Conservation (phyloP, 805 yeast genomes). For the Candida endomychidarum region DNA sequence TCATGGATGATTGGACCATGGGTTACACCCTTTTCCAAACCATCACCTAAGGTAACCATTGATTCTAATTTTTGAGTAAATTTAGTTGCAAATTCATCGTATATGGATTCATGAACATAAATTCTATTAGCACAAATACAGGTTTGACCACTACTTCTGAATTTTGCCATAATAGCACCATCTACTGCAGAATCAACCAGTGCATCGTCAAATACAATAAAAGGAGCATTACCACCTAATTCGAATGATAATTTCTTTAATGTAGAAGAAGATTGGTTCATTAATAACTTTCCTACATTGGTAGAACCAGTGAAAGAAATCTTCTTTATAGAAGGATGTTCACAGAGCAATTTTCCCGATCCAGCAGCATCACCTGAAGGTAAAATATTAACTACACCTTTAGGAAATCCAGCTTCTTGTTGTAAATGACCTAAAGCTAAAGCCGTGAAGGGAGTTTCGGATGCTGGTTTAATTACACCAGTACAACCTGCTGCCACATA, state of each 20-base stretch:
- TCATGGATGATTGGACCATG: conserved; percentile 77
- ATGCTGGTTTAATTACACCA: conserved; percentile 72
- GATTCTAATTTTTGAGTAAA: conserved; percentile 38
- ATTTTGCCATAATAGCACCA: conserved; percentile 53
- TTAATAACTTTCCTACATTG: conserved; percentile 56
- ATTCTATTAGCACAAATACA: conserved; percentile 65
- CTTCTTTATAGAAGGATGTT: conserved; percentile 47
- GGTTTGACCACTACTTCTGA: conserved; percentile 64
- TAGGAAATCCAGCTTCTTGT: conserved; percentile 68
- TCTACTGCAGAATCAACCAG: conserved; percentile 56
- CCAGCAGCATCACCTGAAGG: conserved; percentile 47
- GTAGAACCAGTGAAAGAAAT: conserved; percentile 68
- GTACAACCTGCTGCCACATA: conserved; percentile 82
- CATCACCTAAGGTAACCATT: conserved; percentile 58
- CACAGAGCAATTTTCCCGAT: conserved; percentile 55
- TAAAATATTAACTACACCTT: conserved; percentile 65
- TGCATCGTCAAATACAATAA: conserved; percentile 61
- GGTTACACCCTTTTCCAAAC: conserved; percentile 55
- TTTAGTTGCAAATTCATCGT: conserved; percentile 47
- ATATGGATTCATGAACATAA: conserved; percentile 52
- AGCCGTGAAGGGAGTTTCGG: conserved; percentile 73
- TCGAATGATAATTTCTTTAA: conserved; percentile 62
- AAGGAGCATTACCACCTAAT: conserved; percentile 69
- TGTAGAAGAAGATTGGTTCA: conserved; percentile 56
- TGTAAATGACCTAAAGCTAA: conserved; percentile 63